A percentile compares a stretch with the other conserved stretches of the same genome.
phyloP scores from a whole-genome alignment of 805 yeast genomes.

The Saturnispora sekii region DNA sequence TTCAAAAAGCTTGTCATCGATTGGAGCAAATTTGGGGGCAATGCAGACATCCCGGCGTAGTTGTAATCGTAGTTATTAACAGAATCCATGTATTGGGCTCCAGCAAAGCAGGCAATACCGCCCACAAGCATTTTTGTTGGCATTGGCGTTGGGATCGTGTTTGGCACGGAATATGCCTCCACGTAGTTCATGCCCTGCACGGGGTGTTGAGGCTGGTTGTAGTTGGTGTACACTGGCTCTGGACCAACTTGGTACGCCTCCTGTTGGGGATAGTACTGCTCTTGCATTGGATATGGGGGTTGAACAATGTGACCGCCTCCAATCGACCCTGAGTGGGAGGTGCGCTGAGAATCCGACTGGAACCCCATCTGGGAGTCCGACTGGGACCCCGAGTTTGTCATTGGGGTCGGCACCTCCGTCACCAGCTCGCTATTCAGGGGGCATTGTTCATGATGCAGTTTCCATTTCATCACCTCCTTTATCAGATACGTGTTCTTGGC shows the following conservation, averaged over 20 bases:
- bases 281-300: too few species aligned
- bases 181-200: too few species aligned
- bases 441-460: not conserved
- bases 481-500: conserved; percentile 41
- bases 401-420: not conserved
- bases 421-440: not conserved
- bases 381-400: not conserved
- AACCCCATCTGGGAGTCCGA: not conserved
- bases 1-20: not conserved
- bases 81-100: conserved; percentile 18
- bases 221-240: too few species aligned
- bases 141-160: not conserved
- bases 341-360: too few species aligned
- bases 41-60: conserved; percentile 8
- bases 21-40: not conserved
- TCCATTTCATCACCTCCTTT: conserved; percentile 37
- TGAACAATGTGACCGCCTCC: too few species aligned
- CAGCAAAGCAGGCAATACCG: conserved; percentile 28
- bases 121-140: conserved; percentile 22
- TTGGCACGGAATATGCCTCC: not conserved
- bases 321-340: not conserved
- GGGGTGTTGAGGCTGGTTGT: conserved; percentile 2
- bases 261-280: too few species aligned
- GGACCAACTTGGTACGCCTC: too few species aligned
- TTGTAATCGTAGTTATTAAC: conserved; percentile 11